Base-by-base conservation (phyloP, 495 filamentous ascomycete species). In the Aspergillus affinis region DNA sequence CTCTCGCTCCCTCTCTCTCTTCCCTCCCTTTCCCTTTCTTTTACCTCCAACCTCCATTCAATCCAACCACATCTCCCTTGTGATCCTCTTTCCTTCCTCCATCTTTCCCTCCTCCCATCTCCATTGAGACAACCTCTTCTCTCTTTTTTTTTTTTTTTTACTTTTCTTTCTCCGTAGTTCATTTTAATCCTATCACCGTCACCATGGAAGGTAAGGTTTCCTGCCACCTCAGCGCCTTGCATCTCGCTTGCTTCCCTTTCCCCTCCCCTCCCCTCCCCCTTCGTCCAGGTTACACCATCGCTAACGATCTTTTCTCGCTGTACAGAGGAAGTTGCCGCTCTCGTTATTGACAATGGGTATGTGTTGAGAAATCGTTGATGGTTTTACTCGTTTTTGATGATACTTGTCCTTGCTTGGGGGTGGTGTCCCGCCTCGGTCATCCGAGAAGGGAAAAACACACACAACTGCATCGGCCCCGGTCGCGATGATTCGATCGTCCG, bases 321-420 rank as follows among this genome's bases (percentile, higher is more conserved):
- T 83, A 80, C 76, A 98, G 94, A 98, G 84, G 94, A 98, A 90
- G 94, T 98, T 82, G 94, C 94, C 80, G 94, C 94, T 81, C 93
- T 98, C 91, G 94, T 98, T 81, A 98, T 98, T 81, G 94, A 98
- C 92, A 98, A 98, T 98, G 94, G 94, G 94, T 98, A 91, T 87
- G 91, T 80, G 64, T 61, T 62, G 54, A 49, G 52, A 49, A 48
- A 30, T 48, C 64, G 47, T 66, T 64, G 59, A 69, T 71, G 63
- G 54, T 61, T 62, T 58, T 19, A 44, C 41, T n/a, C 21, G 13
- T 41, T 54, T 44, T 51, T 36, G 50, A 27, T 29, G 21, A 21
- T 29, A 32, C 48, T 29, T 48, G 29, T 45, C 47, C 57, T 32
- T 32, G 44, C 61, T 30, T 58, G 51, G 46, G 46, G 64, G 30